These are phyloP conservation scores for Pholiota conissans DNA, from an alignment of 768 basidiomycete genomes.

Conservation along the genomic window DNA sequence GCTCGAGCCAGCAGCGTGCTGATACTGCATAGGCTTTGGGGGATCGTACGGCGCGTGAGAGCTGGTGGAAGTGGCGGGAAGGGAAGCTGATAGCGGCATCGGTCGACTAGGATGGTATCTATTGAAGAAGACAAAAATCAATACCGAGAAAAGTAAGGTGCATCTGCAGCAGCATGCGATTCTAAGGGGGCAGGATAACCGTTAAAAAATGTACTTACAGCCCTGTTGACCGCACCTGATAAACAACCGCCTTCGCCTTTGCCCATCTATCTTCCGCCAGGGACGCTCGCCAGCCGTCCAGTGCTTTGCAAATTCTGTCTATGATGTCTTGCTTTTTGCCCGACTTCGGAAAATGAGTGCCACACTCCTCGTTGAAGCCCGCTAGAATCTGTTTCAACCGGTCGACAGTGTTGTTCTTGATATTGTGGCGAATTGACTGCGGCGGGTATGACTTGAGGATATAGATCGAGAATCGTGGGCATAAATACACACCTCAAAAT, in stretches of 20 bases:
- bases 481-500: conserved; percentile 63
- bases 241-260: conserved; percentile 65
- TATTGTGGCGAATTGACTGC: conserved; percentile 67
- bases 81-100: conserved; percentile 10
- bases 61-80: conserved; percentile 15
- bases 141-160: not conserved
- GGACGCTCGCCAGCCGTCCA: conserved; percentile 60
- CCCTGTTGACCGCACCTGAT: conserved; percentile 65
- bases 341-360: conserved; percentile 63
- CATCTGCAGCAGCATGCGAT: conserved; percentile 3
- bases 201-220: conserved; percentile 48
- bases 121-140: conserved; percentile 5
- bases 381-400: conserved; percentile 79
- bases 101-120: conserved; percentile 23
- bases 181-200: not conserved
- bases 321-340: conserved; percentile 90
- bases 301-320: conserved; percentile 61
- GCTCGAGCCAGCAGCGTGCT: conserved; percentile 30
- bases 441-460: conserved; percentile 14
- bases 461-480: not conserved
- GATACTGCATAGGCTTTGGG: conserved; percentile 30
- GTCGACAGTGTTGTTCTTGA: conserved; percentile 83
- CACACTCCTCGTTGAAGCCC: conserved; percentile 79
- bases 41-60: conserved; percentile 24
- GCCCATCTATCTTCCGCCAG: conserved; percentile 66